Base-by-base conservation (phyloP, 1,284 basidiomycete genomes). In the Sparassis latifolia region DNA sequence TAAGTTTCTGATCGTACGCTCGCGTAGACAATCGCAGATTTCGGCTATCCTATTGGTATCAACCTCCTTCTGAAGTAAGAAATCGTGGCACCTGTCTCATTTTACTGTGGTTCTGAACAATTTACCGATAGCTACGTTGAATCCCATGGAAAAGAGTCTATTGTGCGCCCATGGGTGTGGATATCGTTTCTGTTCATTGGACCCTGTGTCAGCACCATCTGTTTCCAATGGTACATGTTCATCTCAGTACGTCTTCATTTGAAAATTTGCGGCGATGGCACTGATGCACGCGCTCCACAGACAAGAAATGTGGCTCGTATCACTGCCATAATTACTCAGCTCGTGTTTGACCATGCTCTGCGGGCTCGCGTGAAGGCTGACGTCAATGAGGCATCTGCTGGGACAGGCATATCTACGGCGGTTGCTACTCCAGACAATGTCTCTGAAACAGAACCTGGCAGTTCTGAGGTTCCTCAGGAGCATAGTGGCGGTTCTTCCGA, bases 331-430 rank as follows among this genome's bases (percentile, higher is more conserved):
- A 69, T 89, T 47, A 86, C 84, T 0, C 78, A 87, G 56, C 73
- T 88, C 3, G 67, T 89, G 4, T 86, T 88, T 59, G 82, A 86
- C 52, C 86, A 88, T 57, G 71, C 84, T 1, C 69, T 88, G 3
- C 76, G 84, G 38, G 79, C 88, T 40, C 75, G 86, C 20, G 74
- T 87, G 67, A 81, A 80, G 57, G 74, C 78, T 2, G 61, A 64
- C 29, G 51, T 62, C 6, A 52, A 54, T 3, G 35, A 55, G 4
- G 44, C 47, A 20, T 48, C 31, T 44, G 44, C 20, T 51, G 53
- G 54, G 40, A 60, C 48, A 12, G 57, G 53, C 28, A 53, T 29
- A 40, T 42, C 59, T 2, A 58, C 55, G 4, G 57, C 54, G 3
- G 55, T 51, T 2, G 50, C 48, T 10, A 64, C 68, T 0, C 63